Evolutionary conservation across 192 early-diverging fungal genomes (phyloP).

Genomic region (Podila minutissima): DNA sequence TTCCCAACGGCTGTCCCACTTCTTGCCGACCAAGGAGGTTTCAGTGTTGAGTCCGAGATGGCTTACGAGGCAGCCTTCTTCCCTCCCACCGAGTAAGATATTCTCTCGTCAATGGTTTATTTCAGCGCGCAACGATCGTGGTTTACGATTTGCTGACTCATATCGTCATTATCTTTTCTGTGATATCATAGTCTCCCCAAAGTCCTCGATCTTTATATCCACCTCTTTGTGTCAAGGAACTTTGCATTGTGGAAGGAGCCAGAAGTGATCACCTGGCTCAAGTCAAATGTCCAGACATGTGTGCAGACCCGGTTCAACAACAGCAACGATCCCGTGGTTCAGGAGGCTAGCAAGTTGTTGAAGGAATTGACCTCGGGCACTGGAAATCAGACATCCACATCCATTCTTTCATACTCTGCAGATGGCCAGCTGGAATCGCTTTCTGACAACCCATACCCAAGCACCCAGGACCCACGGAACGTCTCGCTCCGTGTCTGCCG

Average conservation of each 20-base stretch:
- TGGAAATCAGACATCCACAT: slow-evolving; percentile 3
- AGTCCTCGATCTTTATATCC: slow-evolving; percentile 70
- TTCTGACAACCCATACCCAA: slow-evolving; percentile 6
- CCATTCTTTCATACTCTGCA: not conserved
- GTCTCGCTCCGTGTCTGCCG: slow-evolving; percentile 30
- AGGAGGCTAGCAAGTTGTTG: slow-evolving; percentile 17
- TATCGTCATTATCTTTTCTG: not conserved
- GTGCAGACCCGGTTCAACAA: slow-evolving; percentile 28
- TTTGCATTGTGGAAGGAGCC: slow-evolving; percentile 88
- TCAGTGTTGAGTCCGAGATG: slow-evolving; percentile 66
- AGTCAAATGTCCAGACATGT: slow-evolving; percentile 30
- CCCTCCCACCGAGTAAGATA: slow-evolving; percentile 46
- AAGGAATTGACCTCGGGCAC: slow-evolving; percentile 6
- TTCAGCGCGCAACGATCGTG: not conserved
- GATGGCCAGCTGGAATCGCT: slow-evolving; percentile 4
- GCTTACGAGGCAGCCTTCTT: slow-evolving; percentile 64
- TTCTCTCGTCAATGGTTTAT: not conserved
- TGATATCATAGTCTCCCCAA: slow-evolving; percentile 30
- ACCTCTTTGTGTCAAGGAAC: slow-evolving; percentile 79
- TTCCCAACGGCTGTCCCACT: slow-evolving; percentile 76
- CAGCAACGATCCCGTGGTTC: slow-evolving; percentile 21
- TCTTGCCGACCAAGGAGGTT: slow-evolving; percentile 72
- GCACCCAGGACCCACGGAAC: slow-evolving; percentile 28
- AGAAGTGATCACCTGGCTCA: slow-evolving; percentile 60
- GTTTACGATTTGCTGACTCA: not conserved